Evolutionary conservation across 805 yeast species (phyloP).

Genomic region (Pichia scutulata): DNA sequence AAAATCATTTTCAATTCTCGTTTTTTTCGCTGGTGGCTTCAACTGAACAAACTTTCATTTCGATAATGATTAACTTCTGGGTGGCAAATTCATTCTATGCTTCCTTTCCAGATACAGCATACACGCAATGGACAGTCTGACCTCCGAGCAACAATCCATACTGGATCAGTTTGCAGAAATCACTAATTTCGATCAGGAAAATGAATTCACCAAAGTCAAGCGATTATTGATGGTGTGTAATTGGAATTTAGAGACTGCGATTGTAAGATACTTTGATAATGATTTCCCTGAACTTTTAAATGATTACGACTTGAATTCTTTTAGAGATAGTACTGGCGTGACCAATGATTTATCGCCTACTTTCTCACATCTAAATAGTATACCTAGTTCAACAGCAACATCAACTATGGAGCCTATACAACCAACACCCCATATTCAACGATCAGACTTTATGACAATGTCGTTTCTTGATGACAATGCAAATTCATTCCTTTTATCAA

Average conservation of each 20-base stretch:
- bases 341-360: not conserved
- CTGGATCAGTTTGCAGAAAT: conserved; percentile 44
- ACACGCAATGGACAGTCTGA: conserved; percentile 17
- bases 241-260: conserved; percentile 55
- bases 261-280: conserved; percentile 56
- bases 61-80: not conserved
- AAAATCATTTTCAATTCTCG: not conserved
- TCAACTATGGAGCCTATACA: not conserved
- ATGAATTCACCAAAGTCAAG: conserved; percentile 39
- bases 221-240: conserved; percentile 42
- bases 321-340: not conserved
- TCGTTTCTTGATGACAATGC: conserved; percentile 12
- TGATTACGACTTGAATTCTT: not conserved
- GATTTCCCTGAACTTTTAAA: conserved; percentile 31
- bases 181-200: conserved; percentile 38
- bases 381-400: not conserved
- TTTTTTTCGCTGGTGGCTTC: not conserved
- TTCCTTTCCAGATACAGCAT: not conserved
- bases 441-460: not conserved
- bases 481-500: conserved; percentile 19
- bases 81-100: not conserved
- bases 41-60: not conserved
- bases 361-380: not conserved
- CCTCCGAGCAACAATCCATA: conserved; percentile 34
- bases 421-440: not conserved